phyloP scores from a whole-genome alignment of 176 grass and related monocot genomes.

The Carex pumila region DNA sequence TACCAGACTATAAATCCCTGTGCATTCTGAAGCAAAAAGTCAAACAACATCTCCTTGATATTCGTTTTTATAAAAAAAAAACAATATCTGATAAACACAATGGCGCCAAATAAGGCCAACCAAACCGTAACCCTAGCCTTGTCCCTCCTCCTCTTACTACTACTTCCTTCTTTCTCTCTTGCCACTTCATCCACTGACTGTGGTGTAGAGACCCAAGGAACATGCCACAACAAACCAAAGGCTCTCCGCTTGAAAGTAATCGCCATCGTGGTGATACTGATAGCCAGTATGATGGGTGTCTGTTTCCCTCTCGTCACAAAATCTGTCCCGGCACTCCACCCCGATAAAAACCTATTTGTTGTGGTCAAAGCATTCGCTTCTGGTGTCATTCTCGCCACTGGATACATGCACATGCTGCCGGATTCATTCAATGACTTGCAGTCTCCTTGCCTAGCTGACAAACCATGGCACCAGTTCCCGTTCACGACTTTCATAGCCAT shows the following conservation, averaged over 20 bases:
- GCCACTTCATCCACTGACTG: background rate
- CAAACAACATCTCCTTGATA: background rate
- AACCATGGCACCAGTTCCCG: conserved; percentile 33
- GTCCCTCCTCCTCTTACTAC: background rate
- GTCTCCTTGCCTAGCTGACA: background rate
- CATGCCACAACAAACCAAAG: conserved; percentile 32
- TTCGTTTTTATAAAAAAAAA: background rate
- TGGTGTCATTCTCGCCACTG: conserved; percentile 82
- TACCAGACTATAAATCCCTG: conserved; percentile 8
- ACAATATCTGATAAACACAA: background rate
- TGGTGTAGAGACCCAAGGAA: background rate
- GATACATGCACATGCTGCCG: conserved; percentile 78
- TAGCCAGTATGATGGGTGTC: conserved; percentile 39
- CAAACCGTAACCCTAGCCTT: conserved; percentile 17
- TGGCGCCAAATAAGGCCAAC: background rate
- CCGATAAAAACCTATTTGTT: conserved; percentile 59
- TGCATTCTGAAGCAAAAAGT: background rate
- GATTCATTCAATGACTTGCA: conserved; percentile 54
- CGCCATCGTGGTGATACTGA: conserved; percentile 53
- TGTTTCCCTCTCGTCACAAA: conserved; percentile 57
- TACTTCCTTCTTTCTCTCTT: conserved; percentile 7
- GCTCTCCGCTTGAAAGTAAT: conserved; percentile 57
- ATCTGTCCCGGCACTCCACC: conserved; percentile 44
- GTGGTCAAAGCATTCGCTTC: conserved; percentile 85
- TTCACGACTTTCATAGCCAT: conserved; percentile 64